A percentile compares a stretch with the other conserved stretches of the same genome.
phyloP scores from a whole-genome alignment of 331 rosid genomes.

The Malus hybrid region DNA sequence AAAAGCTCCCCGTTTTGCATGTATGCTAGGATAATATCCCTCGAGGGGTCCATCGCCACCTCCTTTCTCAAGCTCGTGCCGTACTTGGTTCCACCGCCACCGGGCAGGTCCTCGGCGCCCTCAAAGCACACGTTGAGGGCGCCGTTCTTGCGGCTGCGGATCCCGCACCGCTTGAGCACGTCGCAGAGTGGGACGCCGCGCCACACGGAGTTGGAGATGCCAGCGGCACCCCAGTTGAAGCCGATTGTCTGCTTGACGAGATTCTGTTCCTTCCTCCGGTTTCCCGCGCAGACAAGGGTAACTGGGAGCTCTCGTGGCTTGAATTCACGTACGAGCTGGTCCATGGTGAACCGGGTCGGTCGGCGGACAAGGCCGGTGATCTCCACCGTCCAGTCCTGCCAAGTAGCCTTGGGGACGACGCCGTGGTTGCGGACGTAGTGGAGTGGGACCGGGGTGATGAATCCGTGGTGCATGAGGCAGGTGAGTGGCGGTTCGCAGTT shows the following conservation, averaged over 20 bases:
- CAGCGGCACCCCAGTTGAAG: constrained; percentile 80
- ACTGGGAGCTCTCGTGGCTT: constrained; percentile 42
- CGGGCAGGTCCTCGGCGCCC: constrained; percentile 75
- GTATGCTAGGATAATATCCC: constrained; percentile 67
- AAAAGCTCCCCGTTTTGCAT: constrained; percentile 74
- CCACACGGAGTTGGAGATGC: constrained; percentile 66
- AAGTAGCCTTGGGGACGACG: constrained; percentile 40
- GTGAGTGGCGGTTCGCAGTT: constrained; percentile 60
- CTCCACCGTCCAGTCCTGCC: constrained; percentile 68
- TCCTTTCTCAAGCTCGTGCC: constrained; percentile 53
- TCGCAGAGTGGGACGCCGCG: constrained; percentile 42
- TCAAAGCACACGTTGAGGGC: constrained; percentile 73
- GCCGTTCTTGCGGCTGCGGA: constrained; percentile 31
- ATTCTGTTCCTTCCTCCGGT: constrained; percentile 77
- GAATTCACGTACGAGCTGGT: constrained; percentile 45
- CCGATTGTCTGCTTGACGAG: constrained; percentile 69
- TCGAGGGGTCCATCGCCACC: constrained; percentile 60
- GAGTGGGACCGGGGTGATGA: constrained; percentile 75
- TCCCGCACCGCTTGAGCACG: constrained; percentile 52
- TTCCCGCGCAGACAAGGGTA: constrained; percentile 70
- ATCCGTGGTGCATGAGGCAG: constrained; percentile 69
- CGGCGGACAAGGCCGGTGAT: constrained; percentile 57
- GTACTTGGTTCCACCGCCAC: constrained; percentile 81
- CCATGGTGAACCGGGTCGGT: constrained; percentile 58
- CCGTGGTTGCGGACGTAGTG: constrained; percentile 89